phyloP scores from a whole-genome alignment of 148 eudicot genomes.

The Rhododendron ferrugineum region DNA sequence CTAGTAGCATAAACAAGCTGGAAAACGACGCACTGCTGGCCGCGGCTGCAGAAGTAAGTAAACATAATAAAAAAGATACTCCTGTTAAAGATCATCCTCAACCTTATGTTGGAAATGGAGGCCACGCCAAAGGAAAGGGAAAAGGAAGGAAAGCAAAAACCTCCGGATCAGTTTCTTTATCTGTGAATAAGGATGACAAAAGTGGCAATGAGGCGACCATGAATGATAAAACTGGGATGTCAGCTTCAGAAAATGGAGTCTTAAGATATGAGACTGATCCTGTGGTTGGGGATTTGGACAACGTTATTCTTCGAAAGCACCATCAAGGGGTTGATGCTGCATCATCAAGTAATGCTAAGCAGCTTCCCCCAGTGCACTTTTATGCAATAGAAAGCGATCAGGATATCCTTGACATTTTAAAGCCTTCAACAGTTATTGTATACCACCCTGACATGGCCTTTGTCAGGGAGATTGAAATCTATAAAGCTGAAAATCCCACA shows the following conservation, averaged over 20 bases:
- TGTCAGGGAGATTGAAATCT: slow-evolving; percentile 88
- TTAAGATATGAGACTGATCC: slow-evolving; percentile 16
- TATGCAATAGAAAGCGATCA: slow-evolving; percentile 78
- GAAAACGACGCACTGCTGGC: slow-evolving; percentile 85
- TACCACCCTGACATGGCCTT: slow-evolving; percentile 96
- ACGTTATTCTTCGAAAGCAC: slow-evolving; percentile 48
- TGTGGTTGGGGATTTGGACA: slow-evolving; percentile 20
- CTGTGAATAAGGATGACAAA: slow-evolving; percentile 25
- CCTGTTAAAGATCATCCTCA: slow-evolving; percentile 31
- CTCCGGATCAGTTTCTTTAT: slow-evolving; percentile 12
- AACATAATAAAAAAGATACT: slow-evolving; percentile 36
- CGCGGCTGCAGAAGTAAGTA: slow-evolving; percentile 69
- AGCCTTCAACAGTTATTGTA: slow-evolving; percentile 70
- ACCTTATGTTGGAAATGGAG: slow-evolving; percentile 24
- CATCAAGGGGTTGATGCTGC: slow-evolving; percentile 23
- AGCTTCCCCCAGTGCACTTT: slow-evolving; percentile 67
- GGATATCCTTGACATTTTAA: slow-evolving; percentile 65
- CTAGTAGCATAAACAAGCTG: slow-evolving; percentile 63
- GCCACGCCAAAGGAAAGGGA: slow-evolving; percentile 31
- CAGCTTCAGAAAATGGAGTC: slow-evolving; percentile 24
- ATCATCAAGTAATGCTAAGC: slow-evolving; percentile 22
- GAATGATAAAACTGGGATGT: slow-evolving; percentile 21
- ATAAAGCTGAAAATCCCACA: slow-evolving; percentile 83
- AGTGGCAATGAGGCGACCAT: slow-evolving; percentile 17
- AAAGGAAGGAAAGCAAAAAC: slow-evolving; percentile 38